Conservation (phyloP, 768 basidiomycete genomes). For the Hericium erinaceus region DNA sequence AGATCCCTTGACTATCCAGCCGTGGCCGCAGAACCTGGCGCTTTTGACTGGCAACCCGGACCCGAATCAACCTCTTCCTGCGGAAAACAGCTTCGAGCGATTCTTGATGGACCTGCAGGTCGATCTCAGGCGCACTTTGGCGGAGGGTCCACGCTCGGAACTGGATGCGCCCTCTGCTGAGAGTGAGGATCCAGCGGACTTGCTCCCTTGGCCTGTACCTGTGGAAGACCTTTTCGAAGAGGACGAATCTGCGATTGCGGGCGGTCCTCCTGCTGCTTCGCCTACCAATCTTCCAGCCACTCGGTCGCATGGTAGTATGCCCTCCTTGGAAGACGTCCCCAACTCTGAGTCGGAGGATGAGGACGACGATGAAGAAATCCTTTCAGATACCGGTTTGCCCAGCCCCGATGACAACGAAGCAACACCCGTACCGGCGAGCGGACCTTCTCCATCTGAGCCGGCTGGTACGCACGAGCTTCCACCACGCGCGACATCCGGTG, state of each 20-base stretch:
- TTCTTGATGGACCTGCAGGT: constrained; percentile 73
- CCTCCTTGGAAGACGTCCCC: constrained; percentile 25
- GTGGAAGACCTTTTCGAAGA: background rate
- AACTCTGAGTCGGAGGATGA: constrained; percentile 25
- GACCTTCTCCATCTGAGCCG: background rate
- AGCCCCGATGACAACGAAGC: background rate
- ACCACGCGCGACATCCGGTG: constrained; percentile 23
- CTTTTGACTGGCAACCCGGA: constrained; percentile 3
- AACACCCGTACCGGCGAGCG: background rate
- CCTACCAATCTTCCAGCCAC: background rate
- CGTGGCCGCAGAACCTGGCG: background rate
- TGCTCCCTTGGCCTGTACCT: background rate
- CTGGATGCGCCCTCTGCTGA: background rate
- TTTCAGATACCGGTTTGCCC: background rate
- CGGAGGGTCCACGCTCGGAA: constrained; percentile 21
- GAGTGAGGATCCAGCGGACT: background rate
- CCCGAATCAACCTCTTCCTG: constrained; percentile 22
- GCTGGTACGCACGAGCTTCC: constrained; percentile 10
- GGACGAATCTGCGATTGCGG: background rate
- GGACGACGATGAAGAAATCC: constrained; percentile 9
- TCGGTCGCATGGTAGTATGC: constrained; percentile 16
- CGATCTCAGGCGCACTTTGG: constrained; percentile 58
- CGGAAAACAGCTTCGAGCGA: constrained; percentile 70
- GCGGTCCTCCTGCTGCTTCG: background rate
- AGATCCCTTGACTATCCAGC: background rate